Percentiles rank a stretch among this genome's conserved stretches.
Evolutionary conservation across 805 yeast species (phyloP).

Genomic region (Metschnikowia orientalis): DNA sequence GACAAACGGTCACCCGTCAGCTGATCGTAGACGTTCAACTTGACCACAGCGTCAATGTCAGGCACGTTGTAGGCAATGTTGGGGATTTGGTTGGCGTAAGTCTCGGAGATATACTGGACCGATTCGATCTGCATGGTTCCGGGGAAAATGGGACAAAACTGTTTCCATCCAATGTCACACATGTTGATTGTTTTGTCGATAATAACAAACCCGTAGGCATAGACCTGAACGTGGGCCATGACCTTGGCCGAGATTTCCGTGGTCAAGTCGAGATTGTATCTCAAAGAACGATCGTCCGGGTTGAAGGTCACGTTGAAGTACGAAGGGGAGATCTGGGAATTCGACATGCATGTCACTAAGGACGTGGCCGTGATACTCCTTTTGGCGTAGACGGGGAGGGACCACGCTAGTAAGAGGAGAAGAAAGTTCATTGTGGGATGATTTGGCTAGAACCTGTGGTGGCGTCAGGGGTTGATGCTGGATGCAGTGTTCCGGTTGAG

Average conservation of each 20-base stretch:
- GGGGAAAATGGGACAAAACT: constrained; percentile 85
- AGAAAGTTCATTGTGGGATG: constrained; percentile 8
- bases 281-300: constrained; percentile 65
- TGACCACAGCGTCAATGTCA: constrained; percentile 76
- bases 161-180: constrained; percentile 70
- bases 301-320: constrained; percentile 71
- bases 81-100: constrained; percentile 59
- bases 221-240: constrained; percentile 65
- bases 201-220: constrained; percentile 80
- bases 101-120: constrained; percentile 50
- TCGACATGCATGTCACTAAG: constrained; percentile 80
- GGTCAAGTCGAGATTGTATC: constrained; percentile 64
- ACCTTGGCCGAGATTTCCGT: constrained; percentile 66
- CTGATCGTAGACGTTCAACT: constrained; percentile 45
- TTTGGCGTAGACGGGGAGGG: constrained; percentile 17
- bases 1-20: constrained; percentile 47
- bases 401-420: constrained; percentile 10
- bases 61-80: constrained; percentile 85
- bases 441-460: background rate
- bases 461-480: background rate
- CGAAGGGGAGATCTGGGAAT: constrained; percentile 67
- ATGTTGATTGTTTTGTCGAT: constrained; percentile 56
- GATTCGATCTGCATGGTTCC: constrained; percentile 77
- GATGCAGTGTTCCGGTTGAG: no score
- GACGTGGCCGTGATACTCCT: constrained; percentile 56